Evolutionary conservation across 768 basidiomycete species (phyloP).

Genomic region (Dioszegia crocea): DNA sequence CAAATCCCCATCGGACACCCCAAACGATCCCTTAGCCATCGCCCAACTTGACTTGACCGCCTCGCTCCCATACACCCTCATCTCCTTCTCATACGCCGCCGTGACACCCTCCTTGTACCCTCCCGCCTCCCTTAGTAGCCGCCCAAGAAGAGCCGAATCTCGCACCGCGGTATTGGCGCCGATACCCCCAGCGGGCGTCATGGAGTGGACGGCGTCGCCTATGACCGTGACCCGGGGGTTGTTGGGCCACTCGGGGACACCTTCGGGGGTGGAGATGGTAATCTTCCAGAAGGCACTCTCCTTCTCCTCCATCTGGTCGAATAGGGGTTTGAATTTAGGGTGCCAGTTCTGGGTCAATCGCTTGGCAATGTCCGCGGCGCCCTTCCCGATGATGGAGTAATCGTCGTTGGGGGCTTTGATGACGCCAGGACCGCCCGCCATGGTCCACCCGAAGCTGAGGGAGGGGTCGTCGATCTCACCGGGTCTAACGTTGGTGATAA

Average conservation of each 20-base stretch:
- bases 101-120: conserved; percentile 22
- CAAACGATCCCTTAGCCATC: conserved; percentile 12
- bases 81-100: conserved; percentile 26
- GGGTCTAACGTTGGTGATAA: conserved; percentile 22
- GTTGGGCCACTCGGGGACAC: conserved; percentile 26
- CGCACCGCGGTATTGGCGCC: conserved; percentile 28
- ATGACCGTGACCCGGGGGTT: conserved; percentile 26
- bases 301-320: conserved; percentile 15
- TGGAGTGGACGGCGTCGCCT: conserved; percentile 29
- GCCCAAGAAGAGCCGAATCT: conserved; percentile 22
- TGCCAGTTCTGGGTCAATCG: conserved; percentile 16
- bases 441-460: conserved; percentile 21
- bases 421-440: conserved; percentile 18
- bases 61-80: conserved; percentile 25
- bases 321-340: conserved; percentile 15
- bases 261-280: conserved; percentile 15
- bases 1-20: conserved; percentile 2
- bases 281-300: conserved; percentile 32
- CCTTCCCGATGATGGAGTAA: conserved; percentile 16
- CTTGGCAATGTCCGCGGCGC: conserved; percentile 18
- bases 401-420: conserved; percentile 25
- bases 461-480: conserved; percentile 24
- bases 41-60: conserved; percentile 20
- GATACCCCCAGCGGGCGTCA: conserved; percentile 31
- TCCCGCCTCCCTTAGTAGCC: conserved; percentile 13